Base-by-base conservation (phyloP, 768 basidiomycete species). In the Piloderma croceum region DNA sequence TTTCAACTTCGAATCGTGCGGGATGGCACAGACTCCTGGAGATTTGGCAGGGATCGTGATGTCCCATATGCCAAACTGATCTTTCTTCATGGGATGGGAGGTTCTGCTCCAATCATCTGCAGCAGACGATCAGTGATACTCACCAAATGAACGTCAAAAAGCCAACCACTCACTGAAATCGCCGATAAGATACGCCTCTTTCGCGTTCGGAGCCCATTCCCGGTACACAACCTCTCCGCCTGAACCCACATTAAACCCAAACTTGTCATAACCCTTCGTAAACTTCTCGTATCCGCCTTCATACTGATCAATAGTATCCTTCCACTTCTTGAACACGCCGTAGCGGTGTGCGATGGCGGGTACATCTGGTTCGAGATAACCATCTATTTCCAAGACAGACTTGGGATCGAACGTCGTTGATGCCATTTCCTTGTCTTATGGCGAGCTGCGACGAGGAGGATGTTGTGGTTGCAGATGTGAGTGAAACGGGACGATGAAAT, bases 131-230 rank as follows among this genome's bases (percentile, higher is more conserved):
- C 25, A 41, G 27, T 24, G 9, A 36, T 22, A 31, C 17, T 19
- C 31, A 24, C 31, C 27, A 15, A 22, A 29, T 29, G 27, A 9
- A 20, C 7, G 23, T 11, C 39, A 27, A 43, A 21, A 50, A 42
- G 18, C 46, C 31, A 17, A 42, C 24, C 20, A 77, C 90, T 62
- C 49, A 97, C 93, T 99, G 71, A 99, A 99, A 34, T 99, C 94
- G 32, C 96, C 96, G 52, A 90, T 90, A 42, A 99, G 64, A 57
- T 68, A 74, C 3, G 93, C 94, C 52, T 84, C 81, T 33, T 54
- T 66, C 13, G 86, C 93, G 50, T 87, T 88, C 0, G 96, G 93
- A 7, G 96, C 94, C 96, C 96, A 99, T 60, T 99, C 96, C 51
- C 88, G 73, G 62, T 98, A 98, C 6, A 74, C 64, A 22, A 98